phyloP scores from a whole-genome alignment of 164 flowering plant species.

The Berberis vulgaris region DNA sequence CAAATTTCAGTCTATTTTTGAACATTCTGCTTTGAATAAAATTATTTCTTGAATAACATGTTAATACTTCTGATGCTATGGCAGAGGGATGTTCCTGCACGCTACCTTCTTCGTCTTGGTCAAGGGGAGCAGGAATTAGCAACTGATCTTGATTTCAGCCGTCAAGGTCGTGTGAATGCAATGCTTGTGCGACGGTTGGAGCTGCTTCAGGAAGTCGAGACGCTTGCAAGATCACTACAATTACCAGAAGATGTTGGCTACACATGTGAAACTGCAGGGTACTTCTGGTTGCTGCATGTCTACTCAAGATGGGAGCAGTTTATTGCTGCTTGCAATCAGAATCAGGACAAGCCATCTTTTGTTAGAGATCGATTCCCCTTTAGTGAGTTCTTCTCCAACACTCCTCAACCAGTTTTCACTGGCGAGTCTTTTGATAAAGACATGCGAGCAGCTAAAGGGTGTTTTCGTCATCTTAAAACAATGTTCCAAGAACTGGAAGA shows the following conservation, averaged over 20 bases:
- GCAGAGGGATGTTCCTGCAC: slow-evolving; percentile 98
- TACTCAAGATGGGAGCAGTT: slow-evolving; percentile 98
- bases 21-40: too few relatives aligned
- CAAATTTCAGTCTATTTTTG: too few relatives aligned
- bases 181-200: slow-evolving; percentile 95
- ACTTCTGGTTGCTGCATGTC: slow-evolving; percentile 96
- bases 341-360: slow-evolving; percentile 64
- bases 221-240: slow-evolving; percentile 87
- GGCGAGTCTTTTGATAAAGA: slow-evolving; percentile 86
- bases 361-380: slow-evolving; percentile 86
- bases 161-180: slow-evolving; percentile 98
- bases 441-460: slow-evolving; percentile 91
- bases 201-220: slow-evolving; percentile 85
- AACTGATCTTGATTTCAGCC: slow-evolving; percentile 96
- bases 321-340: slow-evolving; percentile 67
- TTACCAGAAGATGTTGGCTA: slow-evolving; percentile 96
- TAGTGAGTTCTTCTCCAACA: slow-evolving; percentile 68
- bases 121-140: slow-evolving; percentile 98
- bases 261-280: slow-evolving; percentile 98
- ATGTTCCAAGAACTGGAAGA: slow-evolving; percentile 97
- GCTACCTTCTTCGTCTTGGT: slow-evolving; percentile 98
- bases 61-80: not conserved
- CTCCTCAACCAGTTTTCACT: slow-evolving; percentile 69
- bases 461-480: slow-evolving; percentile 84
- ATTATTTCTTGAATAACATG: not conserved